Percentiles rank a stretch among this genome's conserved stretches.
These are phyloP conservation scores for Albifimbria verrucaria DNA, from an alignment of 2,329 filamentous ascomycete species.

Conservation along the genomic window DNA sequence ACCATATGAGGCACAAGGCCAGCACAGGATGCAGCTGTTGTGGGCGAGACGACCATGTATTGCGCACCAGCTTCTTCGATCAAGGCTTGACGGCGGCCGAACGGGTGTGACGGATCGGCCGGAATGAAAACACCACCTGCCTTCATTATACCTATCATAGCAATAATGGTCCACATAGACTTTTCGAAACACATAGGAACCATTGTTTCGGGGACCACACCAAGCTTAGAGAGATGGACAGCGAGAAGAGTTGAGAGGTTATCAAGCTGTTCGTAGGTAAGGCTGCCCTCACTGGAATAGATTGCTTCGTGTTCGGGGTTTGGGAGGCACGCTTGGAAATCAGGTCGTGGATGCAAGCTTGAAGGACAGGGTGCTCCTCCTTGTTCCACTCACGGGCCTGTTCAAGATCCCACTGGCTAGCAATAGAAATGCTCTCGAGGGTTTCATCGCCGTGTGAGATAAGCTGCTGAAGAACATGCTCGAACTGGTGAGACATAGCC, in stretches of 20 bases:
- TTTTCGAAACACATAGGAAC: background rate
- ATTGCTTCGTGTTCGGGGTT: too few relatives aligned
- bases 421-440: background rate
- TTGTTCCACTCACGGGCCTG: conserved; percentile 12
- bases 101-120: background rate
- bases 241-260: background rate
- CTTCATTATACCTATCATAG: background rate
- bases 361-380: background rate
- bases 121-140: background rate
- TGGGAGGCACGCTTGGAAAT: too few relatives aligned
- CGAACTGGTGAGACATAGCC: background rate
- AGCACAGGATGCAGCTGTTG: background rate
- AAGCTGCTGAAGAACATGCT: background rate
- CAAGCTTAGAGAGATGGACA: background rate
- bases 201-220: background rate
- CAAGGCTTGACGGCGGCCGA: background rate
- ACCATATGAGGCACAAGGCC: background rate
- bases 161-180: background rate
- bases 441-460: conserved; percentile 3
- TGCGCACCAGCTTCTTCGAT: too few relatives aligned
- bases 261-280: background rate
- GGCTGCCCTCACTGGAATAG: too few relatives aligned
- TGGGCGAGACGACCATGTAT: too few relatives aligned
- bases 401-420: conserved; percentile 4
- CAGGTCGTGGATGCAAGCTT: background rate